These are phyloP conservation scores for Marchantia paleacea DNA, from an alignment of 225 moss, liverwort and hornwort genomes.

Conservation along the genomic window DNA sequence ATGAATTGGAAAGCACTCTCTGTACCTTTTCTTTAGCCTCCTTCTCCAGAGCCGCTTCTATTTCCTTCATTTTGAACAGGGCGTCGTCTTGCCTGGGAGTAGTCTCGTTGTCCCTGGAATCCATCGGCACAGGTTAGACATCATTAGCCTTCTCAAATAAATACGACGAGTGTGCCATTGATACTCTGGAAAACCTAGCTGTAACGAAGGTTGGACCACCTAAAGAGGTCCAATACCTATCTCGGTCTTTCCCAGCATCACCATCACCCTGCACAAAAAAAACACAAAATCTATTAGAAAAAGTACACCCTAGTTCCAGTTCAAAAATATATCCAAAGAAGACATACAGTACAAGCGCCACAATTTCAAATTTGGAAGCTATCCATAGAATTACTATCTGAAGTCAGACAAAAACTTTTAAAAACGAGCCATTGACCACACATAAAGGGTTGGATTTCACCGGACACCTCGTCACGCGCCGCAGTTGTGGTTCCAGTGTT, in stretches of 20 bases:
- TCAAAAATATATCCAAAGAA: neutral
- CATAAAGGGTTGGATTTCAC: constrained; percentile 46
- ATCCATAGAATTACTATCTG: neutral
- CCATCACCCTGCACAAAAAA: constrained; percentile 28
- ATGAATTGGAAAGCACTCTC: neutral
- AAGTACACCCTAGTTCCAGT: neutral
- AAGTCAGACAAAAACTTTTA: neutral
- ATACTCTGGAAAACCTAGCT: neutral
- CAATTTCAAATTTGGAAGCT: neutral
- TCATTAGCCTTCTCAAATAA: neutral
- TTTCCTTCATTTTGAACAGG: constrained; percentile 76
- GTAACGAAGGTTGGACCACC: neutral
- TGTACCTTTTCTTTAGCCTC: constrained; percentile 57
- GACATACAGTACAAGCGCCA: neutral
- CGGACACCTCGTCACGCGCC: constrained; percentile 52
- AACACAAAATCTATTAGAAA: neutral
- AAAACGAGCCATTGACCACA: neutral
- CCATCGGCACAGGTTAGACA: neutral
- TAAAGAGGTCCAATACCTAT: constrained; percentile 26
- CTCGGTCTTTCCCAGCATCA: constrained; percentile 24
- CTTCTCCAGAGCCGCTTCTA: constrained; percentile 72
- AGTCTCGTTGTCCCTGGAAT: constrained; percentile 26
- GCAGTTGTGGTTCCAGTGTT: constrained; percentile 22
- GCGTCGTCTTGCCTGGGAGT: constrained; percentile 46
- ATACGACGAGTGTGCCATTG: neutral